Evolutionary conservation across 2,329 filamentous ascomycete genomes (phyloP).

Genomic region (Hypoxylon sp.): DNA sequence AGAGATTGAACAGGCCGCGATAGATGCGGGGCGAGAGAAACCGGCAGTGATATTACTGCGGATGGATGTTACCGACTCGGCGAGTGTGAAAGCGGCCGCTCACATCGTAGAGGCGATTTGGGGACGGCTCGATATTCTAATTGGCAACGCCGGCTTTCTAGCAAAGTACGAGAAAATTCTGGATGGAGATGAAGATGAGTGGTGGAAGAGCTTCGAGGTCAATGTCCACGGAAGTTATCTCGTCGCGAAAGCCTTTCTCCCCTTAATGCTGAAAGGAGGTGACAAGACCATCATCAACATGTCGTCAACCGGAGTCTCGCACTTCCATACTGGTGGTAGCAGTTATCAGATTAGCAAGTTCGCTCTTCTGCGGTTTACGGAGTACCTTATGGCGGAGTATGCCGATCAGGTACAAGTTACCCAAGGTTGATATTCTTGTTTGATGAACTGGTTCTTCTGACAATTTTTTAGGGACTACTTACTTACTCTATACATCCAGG

Average conservation of each 20-base stretch:
- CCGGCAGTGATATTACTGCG: slow-evolving; percentile 59
- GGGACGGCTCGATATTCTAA: slow-evolving; percentile 57
- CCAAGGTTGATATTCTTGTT: slow-evolving; percentile 51
- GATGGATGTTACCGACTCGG: slow-evolving; percentile 55
- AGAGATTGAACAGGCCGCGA: slow-evolving; percentile 55
- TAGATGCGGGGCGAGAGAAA: slow-evolving; percentile 47
- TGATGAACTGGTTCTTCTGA: slow-evolving; percentile 57
- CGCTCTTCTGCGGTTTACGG: slow-evolving; percentile 63
- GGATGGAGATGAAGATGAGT: slow-evolving; percentile 58
- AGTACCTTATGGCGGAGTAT: slow-evolving; percentile 63
- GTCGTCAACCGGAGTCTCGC: slow-evolving; percentile 58
- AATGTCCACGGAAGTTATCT: slow-evolving; percentile 65
- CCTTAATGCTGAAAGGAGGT: slow-evolving; percentile 56
- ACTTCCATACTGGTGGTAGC: slow-evolving; percentile 54
- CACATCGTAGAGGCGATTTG: slow-evolving; percentile 47
- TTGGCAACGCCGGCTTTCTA: slow-evolving; percentile 61
- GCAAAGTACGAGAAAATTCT: slow-evolving; percentile 53
- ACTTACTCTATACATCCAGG: slow-evolving; percentile 45
- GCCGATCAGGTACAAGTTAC: slow-evolving; percentile 58
- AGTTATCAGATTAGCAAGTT: slow-evolving; percentile 64
- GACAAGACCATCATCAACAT: slow-evolving; percentile 63
- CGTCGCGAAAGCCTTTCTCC: slow-evolving; percentile 62
- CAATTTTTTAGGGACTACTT: slow-evolving; percentile 40
- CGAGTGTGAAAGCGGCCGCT: slow-evolving; percentile 52
- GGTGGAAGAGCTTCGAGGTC: slow-evolving; percentile 62